Evolutionary conservation across 2,329 filamentous ascomycete genomes (phyloP), one percentile per base, ranked within the genome.

Genomic region (Colletotrichum simmondsii): DNA sequence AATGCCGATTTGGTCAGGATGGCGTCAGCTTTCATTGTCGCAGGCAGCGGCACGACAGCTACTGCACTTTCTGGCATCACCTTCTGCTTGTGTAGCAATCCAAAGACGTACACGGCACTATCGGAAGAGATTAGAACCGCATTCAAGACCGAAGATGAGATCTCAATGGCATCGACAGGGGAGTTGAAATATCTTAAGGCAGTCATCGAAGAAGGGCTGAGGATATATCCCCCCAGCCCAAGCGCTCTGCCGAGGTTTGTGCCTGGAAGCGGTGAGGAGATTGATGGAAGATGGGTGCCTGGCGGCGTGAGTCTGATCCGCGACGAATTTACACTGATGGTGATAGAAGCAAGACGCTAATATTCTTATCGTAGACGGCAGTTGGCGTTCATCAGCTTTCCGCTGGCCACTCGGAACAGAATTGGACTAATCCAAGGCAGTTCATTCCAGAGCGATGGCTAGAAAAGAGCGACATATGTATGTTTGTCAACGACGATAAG

Each of bases 11-110:
- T 68, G n/a, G 22, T 68, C 35, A 52, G 58, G 26, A 71, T 68
- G 69, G 69, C 69, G 5, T 71, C 69, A 2, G 69, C 69, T 4
- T 71, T 82, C 6, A 77, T 81, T 19, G 28, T 80, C 5, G 86
- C 83, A 0, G 86, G 85, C 0, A 82, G 80, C 14, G 85, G 87
- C 62, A 87, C 86, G 0, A 87, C 85, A 0, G 85, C 85, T 0
- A 85, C 85, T 0, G 76, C 82, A 4, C 76, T 87, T 10, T 78
- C 80, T 0, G 86, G 85, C 3, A 78, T 80, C 0, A 84, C 84
- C 0, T 87, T 81, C 64, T 78, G 83, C 1, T 77, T 89, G 12
- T 71, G 77, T 1, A 77, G 52, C 5, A 80, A 83, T 49, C 81
- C 81, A 0, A 65, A 77, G 0, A 75, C 72, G 4, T 73, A 82